Evolutionary conservation across 495 filamentous ascomycete genomes (phyloP), one percentile per base, ranked within the genome.

Genomic region (Hyaloscypha finlandica): DNA sequence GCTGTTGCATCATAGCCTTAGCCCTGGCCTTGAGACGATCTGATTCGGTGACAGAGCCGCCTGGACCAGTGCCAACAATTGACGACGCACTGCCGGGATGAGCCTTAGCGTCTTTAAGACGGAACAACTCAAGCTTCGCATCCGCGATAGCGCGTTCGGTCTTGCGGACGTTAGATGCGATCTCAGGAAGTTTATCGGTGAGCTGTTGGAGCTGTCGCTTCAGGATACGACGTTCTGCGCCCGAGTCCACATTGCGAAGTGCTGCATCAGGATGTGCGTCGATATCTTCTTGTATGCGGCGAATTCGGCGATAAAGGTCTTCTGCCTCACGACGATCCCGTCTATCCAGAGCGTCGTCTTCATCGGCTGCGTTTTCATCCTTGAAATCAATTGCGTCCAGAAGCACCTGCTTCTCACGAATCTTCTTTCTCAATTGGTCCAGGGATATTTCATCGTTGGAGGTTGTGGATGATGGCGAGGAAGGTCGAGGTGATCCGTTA

Each of bases 321-420:
- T 98, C 96, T 22, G 93, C 92, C 68, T 97, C 96, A 30, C 92
- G 89, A 61, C 93, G 87, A 76, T 99, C 96, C 64, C 89, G 87
- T 55, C 95, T 88, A 73, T 98, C 96, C 31, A 97, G 84, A 22
- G 89, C 89, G 67, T 97, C 95, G 68, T 98, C 95, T 75, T 97
- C 91, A 71, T 98, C 96, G 2, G 86, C 87, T 56, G 86, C 84
- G 74, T 91, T 92, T 77, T 97, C 94, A 70, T 98, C 96, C 71
- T 93, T 90, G 77, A 97, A 97, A 74, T 99, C 96, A 76, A 97
- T 93, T 2, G 96, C 95, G 75, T 98, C 94, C n/a, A 99, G 83
- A 71, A 99, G 82, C 19, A 99, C 86, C 76, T 97, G 92, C 75
- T 95, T 93, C 80, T 99, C 96, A 55, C 89, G 91, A 67, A 99